Evolutionary conservation across 441 rosid genomes (phyloP), one percentile per base, ranked within the genome.

Genomic region (Populus hybrid): DNA sequence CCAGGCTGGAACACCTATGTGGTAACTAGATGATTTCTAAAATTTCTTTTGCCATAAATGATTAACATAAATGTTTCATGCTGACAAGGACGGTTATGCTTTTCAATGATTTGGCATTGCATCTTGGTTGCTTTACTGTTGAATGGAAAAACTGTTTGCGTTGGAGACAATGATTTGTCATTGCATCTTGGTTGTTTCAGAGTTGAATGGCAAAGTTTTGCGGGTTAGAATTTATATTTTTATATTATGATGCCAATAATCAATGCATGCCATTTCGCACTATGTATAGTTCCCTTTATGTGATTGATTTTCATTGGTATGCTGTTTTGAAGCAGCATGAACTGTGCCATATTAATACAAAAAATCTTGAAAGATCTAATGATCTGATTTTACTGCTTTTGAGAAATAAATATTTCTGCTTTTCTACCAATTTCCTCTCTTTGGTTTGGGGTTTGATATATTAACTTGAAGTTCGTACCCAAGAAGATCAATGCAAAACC

Each of bases 1-100:
- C 92, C 88, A 69, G 88, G 89, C 81, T 93, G 97, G 95, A 87
- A 82, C 83, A 84, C 92, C 42, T 93, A 88, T 82, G 78, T 87
- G 93, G 95, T 91, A 40, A 86, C 87, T 79, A 67, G 68, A 46
- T 28, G 21, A 72, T 73, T 20, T 61, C 32, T 36, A 18, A 64
- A 8, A 12, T 71, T 80, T 24, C 70, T 10, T 26, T 71, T 67
- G 16, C 63, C 21, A 2, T 54, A 70, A 67, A 73, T 10, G 66
- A 26, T 75, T 70, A 18, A 38, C 38, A 67, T 50, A 38, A 46
- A 23, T 73, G 54, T 23, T 8, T 14, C 14, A 35, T 30, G 35
- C 14, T 16, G 54, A 40, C 14, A 1, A 24, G 28, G 38, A n/a
- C n/a, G 67, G 20, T 76, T 76, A 26, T 30, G 70, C 3, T 67